Base-by-base conservation (phyloP, 805 yeast species). In the Yamadazyma philogaea region DNA sequence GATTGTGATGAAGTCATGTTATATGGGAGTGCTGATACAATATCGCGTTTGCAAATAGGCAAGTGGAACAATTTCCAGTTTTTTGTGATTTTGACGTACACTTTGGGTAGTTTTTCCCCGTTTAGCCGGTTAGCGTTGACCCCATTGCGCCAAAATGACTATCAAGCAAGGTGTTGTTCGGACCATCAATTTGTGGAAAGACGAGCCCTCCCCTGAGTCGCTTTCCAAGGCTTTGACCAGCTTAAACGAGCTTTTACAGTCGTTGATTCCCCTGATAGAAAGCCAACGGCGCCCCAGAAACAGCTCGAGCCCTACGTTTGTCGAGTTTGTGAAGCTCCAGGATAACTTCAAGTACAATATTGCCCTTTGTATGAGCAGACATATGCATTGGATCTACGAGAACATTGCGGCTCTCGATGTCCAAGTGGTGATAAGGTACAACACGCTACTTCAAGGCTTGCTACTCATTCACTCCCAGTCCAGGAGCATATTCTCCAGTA, bases 381-480 rank as follows among this genome's bases (percentile, higher is more conserved):
- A 40, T 20, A 45, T 47, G n/a, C 48, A 48, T 19, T 31, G 39
- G 27, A 26, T 45, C 7, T 40, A 35, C 40, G 42, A 37, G 12
- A 43, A 40, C 10, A 31, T 44, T 15, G 35, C 17, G 5, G 14
- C 18, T 1, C 31, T 45, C 18, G 50, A 50, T 15, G 24, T 12
- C 7, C 42, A 28, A 3, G 26, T 20, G 6, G 15, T 46, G 7
- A 38, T 53, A 16, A 46, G 49, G 19, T 58, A 61, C 30, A 66
- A 68, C 45, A 52, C 71, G 31, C 61, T 76, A 1, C 56, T 82
- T 3, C 84, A 81, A 51, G 90, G 89, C 0, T 60, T 79, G 8
- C 64, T 84, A 16, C 61, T 84, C 32, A 39, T 83, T 7, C 90
- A 84, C 54, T 74, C 81, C 3, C 61, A 61, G 2, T 76, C 84